phyloP scores from a whole-genome alignment of 345 rosid species.

The Cardamine chenopodiifolia region DNA sequence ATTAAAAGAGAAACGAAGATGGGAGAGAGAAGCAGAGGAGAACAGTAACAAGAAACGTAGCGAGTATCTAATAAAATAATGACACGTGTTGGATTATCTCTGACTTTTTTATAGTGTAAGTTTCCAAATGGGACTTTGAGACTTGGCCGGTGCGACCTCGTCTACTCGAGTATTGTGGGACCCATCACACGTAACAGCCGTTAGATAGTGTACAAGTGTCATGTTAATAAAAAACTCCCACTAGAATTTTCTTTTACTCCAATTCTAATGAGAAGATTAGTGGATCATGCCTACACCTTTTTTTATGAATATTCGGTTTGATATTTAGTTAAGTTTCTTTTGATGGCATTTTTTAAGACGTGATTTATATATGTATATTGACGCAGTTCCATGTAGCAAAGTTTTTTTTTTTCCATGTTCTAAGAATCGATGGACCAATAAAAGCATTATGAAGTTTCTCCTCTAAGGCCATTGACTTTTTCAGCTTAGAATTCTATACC shows the following conservation, averaged over 20 bases:
- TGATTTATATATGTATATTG: no score
- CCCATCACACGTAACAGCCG: conserved; percentile 6
- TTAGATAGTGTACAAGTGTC: conserved; percentile 18
- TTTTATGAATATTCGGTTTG: neutral
- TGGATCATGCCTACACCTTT: neutral
- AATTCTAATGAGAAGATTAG: neutral
- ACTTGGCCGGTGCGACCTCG: conserved; percentile 36
- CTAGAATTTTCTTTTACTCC: neutral
- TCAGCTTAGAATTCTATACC: no score
- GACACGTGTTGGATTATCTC: conserved; percentile 19
- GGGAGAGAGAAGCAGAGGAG: neutral
- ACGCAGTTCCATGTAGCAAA: no score
- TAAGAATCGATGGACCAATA: no score
- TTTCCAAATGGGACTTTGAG: conserved; percentile 32
- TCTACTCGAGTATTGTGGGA: neutral
- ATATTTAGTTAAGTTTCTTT: neutral
- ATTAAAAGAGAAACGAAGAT: conserved; percentile 28
- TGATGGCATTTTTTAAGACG: neutral
- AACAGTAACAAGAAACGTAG: conserved; percentile 22
- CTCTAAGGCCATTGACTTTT: no score
- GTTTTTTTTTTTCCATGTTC: no score
- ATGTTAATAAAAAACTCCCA: neutral
- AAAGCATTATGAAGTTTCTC: no score
- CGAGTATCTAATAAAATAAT: neutral
- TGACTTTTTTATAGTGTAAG: conserved; percentile 13